Evolutionary conservation across 352 stramenopile genomes (phyloP).

Genomic region (Discostella stelligera): DNA sequence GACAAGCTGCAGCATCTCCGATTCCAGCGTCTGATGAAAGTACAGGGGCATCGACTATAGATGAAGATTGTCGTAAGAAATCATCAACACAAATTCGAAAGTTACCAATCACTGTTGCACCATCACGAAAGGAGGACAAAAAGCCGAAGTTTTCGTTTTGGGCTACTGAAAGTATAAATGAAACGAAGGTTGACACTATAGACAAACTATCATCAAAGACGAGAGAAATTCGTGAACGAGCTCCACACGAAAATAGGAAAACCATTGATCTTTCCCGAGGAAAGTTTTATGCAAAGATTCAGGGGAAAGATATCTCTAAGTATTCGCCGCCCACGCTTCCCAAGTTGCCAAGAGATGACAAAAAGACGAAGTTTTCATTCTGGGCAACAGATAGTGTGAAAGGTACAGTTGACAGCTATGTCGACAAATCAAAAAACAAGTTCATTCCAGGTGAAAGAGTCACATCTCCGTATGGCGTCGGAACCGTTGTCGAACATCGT

Average conservation of each 20-base stretch:
- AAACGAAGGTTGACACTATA: conserved; percentile 15
- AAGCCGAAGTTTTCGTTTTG: conserved; percentile 62
- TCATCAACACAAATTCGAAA: background rate
- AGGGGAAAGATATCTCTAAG: conserved; percentile 64
- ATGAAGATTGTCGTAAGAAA: conserved; percentile 10
- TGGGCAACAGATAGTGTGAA: conserved; percentile 56
- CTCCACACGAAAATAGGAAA: conserved; percentile 28
- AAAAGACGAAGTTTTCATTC: conserved; percentile 71
- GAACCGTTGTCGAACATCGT: conserved; percentile 65
- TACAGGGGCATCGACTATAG: conserved; percentile 18
- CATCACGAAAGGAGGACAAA: conserved; percentile 42
- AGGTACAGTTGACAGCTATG: conserved; percentile 37
- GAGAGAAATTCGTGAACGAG: background rate
- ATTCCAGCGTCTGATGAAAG: conserved; percentile 36
- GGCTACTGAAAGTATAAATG: conserved; percentile 19
- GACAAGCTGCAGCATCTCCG: conserved; percentile 10
- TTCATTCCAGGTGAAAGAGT: conserved; percentile 65
- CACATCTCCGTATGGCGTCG: conserved; percentile 71
- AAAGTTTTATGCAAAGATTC: conserved; percentile 59
- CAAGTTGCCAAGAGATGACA: conserved; percentile 62
- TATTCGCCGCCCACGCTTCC: conserved; percentile 67
- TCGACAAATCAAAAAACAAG: conserved; percentile 44
- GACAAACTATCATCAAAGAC: background rate
- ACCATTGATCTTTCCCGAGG: conserved; percentile 11
- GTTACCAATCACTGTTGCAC: conserved; percentile 27